Evolutionary conservation across 1,284 basidiomycete genomes (phyloP).

Genomic region (Sphaerobolus stellatus): DNA sequence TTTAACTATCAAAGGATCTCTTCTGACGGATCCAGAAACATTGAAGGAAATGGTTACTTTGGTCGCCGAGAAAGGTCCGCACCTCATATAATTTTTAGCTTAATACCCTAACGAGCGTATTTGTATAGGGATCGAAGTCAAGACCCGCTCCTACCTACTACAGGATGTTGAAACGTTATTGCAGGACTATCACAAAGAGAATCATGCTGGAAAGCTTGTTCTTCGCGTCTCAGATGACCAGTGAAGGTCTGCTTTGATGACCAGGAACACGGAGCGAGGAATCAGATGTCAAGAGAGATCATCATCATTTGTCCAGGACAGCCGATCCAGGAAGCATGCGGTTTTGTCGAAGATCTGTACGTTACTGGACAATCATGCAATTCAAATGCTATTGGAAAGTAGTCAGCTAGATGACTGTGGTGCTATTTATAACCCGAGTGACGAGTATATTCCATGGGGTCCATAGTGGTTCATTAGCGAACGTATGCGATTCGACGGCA

Average conservation of each 20-base stretch:
- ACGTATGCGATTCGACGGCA: no score
- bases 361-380: background rate
- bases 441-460: no score
- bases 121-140: background rate
- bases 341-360: no score
- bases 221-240: background rate
- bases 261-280: background rate
- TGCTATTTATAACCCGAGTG: no score
- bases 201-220: background rate
- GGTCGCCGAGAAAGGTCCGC: conserved; percentile 10
- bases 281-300: background rate
- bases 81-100: background rate
- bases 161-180: background rate
- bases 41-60: conserved; percentile 9
- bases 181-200: background rate
- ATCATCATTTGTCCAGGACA: no score
- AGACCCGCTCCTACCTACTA: background rate
- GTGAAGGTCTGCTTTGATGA: background rate
- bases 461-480: no score
- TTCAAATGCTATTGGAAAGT: background rate
- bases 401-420: no score
- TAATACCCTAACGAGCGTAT: background rate
- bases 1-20: conserved; percentile 5
- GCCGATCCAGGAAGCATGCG: no score
- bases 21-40: background rate